These are phyloP conservation scores for Bipolaris victoriae DNA, from an alignment of 2,329 filamentous ascomycete species.

Conservation along the genomic window DNA sequence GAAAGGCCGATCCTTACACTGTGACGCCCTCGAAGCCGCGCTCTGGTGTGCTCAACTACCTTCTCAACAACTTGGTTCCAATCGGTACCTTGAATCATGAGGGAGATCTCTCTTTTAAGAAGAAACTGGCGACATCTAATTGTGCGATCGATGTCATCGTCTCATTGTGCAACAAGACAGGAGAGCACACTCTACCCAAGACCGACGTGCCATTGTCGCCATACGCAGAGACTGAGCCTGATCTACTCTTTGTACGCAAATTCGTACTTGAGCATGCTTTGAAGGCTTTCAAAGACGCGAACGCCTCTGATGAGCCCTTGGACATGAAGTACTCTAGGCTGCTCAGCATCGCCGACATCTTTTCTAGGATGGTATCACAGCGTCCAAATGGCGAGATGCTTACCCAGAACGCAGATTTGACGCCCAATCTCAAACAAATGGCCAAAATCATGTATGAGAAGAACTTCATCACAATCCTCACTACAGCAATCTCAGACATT, in stretches of 20 bases:
- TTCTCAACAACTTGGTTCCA: slow-evolving; percentile 79
- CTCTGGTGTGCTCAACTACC: slow-evolving; percentile 89
- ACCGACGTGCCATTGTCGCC: slow-evolving; percentile 34
- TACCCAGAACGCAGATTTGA: slow-evolving; percentile 46
- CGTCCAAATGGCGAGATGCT: slow-evolving; percentile 44
- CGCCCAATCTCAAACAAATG: slow-evolving; percentile 76
- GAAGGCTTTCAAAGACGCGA: slow-evolving; percentile 89
- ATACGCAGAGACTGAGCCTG: slow-evolving; percentile 74
- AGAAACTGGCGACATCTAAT: slow-evolving; percentile 80
- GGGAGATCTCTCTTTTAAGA: slow-evolving; percentile 79
- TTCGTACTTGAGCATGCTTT: slow-evolving; percentile 94
- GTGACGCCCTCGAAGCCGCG: slow-evolving; percentile 93
- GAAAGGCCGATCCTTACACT: slow-evolving; percentile 81
- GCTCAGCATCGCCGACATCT: slow-evolving; percentile 85
- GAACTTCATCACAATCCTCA: slow-evolving; percentile 87
- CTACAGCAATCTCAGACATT: slow-evolving; percentile 90
- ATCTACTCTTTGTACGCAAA: slow-evolving; percentile 88
- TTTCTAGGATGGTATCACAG: slow-evolving; percentile 86
- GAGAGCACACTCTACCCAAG: slow-evolving; percentile 71
- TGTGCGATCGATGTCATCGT: slow-evolving; percentile 88
- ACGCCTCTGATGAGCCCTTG: slow-evolving; percentile 75
- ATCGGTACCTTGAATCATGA: slow-evolving; percentile 70
- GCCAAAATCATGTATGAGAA: slow-evolving; percentile 98
- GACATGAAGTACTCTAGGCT: slow-evolving; percentile 88
- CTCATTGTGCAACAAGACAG: slow-evolving; percentile 85